phyloP scores from a whole-genome alignment of 768 basidiomycete species.

The Lenzites betulinus region DNA sequence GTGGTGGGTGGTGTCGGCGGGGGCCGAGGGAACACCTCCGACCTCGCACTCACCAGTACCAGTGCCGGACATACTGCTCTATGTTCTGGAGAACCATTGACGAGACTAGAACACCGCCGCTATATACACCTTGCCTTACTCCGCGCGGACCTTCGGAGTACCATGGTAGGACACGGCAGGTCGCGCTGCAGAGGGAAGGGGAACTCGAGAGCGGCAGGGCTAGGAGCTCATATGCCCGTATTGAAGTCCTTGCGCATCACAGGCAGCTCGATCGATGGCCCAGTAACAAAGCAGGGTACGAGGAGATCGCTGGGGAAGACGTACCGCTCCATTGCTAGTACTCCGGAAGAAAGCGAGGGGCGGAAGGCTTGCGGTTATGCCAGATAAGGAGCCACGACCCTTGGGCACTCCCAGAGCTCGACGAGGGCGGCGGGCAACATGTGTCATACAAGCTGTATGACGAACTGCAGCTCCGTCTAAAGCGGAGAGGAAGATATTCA shows the following conservation, averaged over 20 bases:
- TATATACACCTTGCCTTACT: conserved; percentile 17
- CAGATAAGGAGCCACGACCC: conserved; percentile 17
- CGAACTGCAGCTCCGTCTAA: conserved; percentile 8
- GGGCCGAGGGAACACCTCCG: neutral
- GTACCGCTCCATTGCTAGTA: conserved; percentile 7
- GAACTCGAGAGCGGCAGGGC: conserved; percentile 11
- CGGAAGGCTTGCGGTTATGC: conserved; percentile 1
- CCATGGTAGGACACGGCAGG: neutral
- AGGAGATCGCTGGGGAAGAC: conserved; percentile 14
- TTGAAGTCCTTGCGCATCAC: conserved; percentile 21
- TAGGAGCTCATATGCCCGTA: conserved; percentile 15
- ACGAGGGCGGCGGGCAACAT: conserved; percentile 15
- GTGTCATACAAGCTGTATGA: conserved; percentile 10
- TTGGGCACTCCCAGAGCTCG: conserved; percentile 5
- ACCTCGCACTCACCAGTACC: conserved; percentile 1
- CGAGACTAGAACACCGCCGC: neutral
- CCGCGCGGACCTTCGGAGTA: conserved; percentile 9
- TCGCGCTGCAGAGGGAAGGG: conserved; percentile 7
- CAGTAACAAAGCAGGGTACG: conserved; percentile 8
- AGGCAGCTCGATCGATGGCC: conserved; percentile 20
- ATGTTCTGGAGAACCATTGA: neutral
- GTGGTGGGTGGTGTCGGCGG: neutral
- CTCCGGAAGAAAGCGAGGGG: neutral
- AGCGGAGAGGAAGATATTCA: conserved; percentile 9
- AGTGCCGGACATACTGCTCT: conserved; percentile 9